phyloP scores from a whole-genome alignment of 2,329 filamentous ascomycete genomes.

The Thelonectria olida region DNA sequence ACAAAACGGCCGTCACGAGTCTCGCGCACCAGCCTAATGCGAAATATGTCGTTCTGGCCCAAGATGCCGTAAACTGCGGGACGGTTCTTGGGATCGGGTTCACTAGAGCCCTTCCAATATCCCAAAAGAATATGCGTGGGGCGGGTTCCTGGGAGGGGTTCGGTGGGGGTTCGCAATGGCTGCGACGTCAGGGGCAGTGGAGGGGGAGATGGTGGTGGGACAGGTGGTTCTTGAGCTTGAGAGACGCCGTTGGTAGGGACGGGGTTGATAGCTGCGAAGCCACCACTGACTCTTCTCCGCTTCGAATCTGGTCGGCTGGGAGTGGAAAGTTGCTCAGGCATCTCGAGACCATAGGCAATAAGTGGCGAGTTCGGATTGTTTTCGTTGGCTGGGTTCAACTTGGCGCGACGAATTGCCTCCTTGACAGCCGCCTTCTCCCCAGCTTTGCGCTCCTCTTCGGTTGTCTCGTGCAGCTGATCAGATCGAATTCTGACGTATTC shows the following conservation, averaged over 20 bases:
- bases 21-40: constrained; percentile 68
- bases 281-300: constrained; percentile 55
- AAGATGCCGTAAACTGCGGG: constrained; percentile 72
- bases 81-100: constrained; percentile 57
- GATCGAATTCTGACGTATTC: constrained; percentile 68
- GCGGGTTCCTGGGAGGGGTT: constrained; percentile 60
- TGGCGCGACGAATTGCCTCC: constrained; percentile 57
- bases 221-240: constrained; percentile 25
- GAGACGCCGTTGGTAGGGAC: constrained; percentile 34
- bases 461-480: constrained; percentile 46
- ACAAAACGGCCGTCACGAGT: constrained; percentile 68
- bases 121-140: constrained; percentile 68
- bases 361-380: constrained; percentile 51
- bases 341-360: constrained; percentile 61
- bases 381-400: constrained; percentile 54
- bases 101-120: constrained; percentile 66
- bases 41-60: constrained; percentile 71
- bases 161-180: constrained; percentile 36
- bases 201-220: constrained; percentile 33
- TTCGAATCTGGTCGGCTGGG: constrained; percentile 53
- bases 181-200: constrained; percentile 32
- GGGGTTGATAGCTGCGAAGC: constrained; percentile 46
- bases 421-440: constrained; percentile 55
- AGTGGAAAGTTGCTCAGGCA: constrained; percentile 54
- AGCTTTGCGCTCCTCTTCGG: constrained; percentile 48